Conservation (phyloP, 345 rosid genomes). For the Dovyalis caffra region DNA sequence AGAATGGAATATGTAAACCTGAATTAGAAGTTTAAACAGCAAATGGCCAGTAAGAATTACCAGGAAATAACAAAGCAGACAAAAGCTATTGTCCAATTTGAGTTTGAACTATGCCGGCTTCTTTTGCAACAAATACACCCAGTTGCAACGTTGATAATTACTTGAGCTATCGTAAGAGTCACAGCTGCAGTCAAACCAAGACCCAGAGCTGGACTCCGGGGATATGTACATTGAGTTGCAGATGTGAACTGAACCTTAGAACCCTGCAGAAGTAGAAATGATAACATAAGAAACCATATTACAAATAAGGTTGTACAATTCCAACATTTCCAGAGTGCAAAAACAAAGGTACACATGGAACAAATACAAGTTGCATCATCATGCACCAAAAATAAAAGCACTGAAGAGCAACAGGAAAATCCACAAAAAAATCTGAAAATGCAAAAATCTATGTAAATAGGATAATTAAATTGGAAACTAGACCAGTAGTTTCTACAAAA, state of each 20-base stretch:
- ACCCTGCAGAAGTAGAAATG: conserved; percentile 43
- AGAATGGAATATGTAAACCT: not conserved
- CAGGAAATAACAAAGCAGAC: conserved; percentile 74
- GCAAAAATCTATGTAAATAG: too few species aligned
- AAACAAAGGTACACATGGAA: not conserved
- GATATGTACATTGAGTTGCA: conserved; percentile 55
- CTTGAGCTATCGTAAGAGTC: conserved; percentile 64
- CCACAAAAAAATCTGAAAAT: not conserved
- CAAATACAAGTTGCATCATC: not conserved
- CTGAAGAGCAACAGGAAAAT: not conserved
- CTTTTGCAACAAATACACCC: conserved; percentile 84
- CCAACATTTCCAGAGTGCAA: not conserved
- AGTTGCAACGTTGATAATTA: conserved; percentile 49
- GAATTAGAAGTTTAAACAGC: not conserved
- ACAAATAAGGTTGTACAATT: not conserved
- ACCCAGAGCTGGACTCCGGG: conserved; percentile 64
- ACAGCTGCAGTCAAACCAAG: conserved; percentile 73
- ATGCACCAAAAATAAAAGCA: not conserved
- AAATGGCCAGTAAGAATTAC: conserved; percentile 38
- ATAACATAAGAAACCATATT: not conserved
- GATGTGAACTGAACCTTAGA: conserved; percentile 49
- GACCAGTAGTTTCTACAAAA: not conserved
- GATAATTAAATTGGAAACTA: not conserved
- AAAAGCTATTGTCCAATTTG: conserved; percentile 63
- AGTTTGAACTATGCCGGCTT: conserved; percentile 47